Percentiles rank a stretch among this genome's conserved stretches.
Conservation (phyloP, 306 rosid species). For the Lupinus albus region DNA sequence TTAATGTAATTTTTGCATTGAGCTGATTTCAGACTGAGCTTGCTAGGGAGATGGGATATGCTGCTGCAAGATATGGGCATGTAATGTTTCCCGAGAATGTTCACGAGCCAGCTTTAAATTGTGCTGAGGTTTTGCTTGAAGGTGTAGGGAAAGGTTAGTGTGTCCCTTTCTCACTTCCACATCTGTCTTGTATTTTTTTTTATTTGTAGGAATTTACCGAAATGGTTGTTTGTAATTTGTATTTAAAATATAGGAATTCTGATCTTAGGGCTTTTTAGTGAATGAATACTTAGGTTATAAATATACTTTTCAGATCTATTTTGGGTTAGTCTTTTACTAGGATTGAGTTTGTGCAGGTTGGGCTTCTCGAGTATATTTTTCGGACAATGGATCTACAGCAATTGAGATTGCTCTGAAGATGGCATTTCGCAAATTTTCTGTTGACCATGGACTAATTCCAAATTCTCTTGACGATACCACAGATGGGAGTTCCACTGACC, state of each 20-base stretch:
- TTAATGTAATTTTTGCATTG: constrained; percentile 53
- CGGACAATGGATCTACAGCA: constrained; percentile 96
- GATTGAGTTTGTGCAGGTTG: constrained; percentile 57
- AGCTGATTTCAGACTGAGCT: constrained; percentile 98
- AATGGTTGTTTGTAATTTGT: constrained; percentile 15
- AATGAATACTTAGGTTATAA: constrained; percentile 27
- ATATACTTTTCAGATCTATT: constrained; percentile 30
- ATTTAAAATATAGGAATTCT: constrained; percentile 28
- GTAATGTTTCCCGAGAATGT: constrained; percentile 99
- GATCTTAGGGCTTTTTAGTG: constrained; percentile 32
- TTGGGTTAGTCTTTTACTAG: constrained; percentile 18
- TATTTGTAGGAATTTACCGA: constrained; percentile 1
- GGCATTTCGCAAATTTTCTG: constrained; percentile 93
- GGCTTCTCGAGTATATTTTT: constrained; percentile 90
- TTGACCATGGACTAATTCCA: constrained; percentile 62
- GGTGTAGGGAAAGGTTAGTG: constrained; percentile 85
- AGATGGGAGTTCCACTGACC: constrained; percentile 54
- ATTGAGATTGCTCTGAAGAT: constrained; percentile 96
- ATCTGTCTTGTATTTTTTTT: constrained; percentile 14
- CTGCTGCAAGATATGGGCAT: constrained; percentile 96
- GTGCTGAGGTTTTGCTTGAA: constrained; percentile 92
- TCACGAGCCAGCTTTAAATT: constrained; percentile 82
- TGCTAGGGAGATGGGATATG: constrained; percentile 89
- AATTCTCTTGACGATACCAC: constrained; percentile 47
- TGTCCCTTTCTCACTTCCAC: constrained; percentile 9